phyloP scores from a whole-genome alignment of 192 early-diverging fungal species.

The Rhizophagus prolifer region DNA sequence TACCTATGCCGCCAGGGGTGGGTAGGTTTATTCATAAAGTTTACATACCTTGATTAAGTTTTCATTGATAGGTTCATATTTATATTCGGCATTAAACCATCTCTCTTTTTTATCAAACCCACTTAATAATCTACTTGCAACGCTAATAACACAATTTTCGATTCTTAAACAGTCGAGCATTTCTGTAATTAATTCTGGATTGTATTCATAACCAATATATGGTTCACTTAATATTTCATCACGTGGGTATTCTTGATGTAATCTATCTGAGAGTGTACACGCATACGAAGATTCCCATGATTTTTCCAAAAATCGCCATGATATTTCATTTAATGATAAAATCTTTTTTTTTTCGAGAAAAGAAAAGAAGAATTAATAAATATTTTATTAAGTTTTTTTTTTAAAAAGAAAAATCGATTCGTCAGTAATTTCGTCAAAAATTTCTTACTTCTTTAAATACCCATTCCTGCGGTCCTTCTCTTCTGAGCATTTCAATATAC shows the following conservation, averaged over 20 bases:
- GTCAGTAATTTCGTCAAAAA: no score
- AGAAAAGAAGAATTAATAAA: no score
- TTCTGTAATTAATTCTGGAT: constrained; percentile 63
- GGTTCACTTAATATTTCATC: constrained; percentile 66
- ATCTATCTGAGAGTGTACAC: constrained; percentile 65
- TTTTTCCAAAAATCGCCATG: constrained; percentile 80
- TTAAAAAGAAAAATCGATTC: neutral
- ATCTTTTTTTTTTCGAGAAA: constrained; percentile 21
- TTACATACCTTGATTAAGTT: constrained; percentile 48
- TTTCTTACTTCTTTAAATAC: constrained; percentile 75
- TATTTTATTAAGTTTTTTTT: no score
- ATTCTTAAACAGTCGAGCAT: constrained; percentile 43
- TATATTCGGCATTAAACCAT: constrained; percentile 84
- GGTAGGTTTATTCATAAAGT: neutral
- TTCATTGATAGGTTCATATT: constrained; percentile 56
- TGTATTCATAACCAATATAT: constrained; percentile 56
- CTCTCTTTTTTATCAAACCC: constrained; percentile 57
- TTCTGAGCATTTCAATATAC: constrained; percentile 81
- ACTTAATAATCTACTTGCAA: neutral
- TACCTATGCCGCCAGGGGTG: no score
- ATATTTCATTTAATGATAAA: constrained; percentile 47
- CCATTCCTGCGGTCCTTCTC: constrained; percentile 69
- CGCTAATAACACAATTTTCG: neutral
- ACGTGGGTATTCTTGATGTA: constrained; percentile 77
- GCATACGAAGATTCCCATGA: constrained; percentile 61